Evolutionary conservation across 495 filamentous ascomycete genomes (phyloP), one percentile per base, ranked within the genome.

Genomic region (Aspergillus sclerotioniger): DNA sequence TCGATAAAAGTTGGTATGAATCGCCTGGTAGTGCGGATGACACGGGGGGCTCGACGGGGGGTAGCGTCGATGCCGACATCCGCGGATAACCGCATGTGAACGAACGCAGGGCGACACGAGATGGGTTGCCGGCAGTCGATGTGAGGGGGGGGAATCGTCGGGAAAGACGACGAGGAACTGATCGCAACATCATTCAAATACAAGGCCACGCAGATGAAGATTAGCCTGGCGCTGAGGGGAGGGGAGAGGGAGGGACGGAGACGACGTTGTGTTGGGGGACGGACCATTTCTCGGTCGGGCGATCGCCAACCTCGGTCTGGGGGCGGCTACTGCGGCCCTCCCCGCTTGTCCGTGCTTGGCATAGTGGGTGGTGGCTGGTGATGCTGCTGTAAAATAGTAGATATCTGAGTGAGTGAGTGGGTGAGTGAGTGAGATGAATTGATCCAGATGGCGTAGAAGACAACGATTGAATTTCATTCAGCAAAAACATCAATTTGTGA

Each of bases 1-100:
- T 87, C 17, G 89, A 80, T 15, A 96, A 80, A 15, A 96, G 82
- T 66, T 96, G 92, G 75, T 88, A 96, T 25, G 86, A 79, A 67
- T 93, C 89, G 21, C 85, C 80, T 0, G 85, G 82, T 19, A 87
- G 75, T 28, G 77, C 66, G 5, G 82, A 76, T 13, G 88, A 84
- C 57, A 84, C 72, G 17, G 81, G 78, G 32, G 80, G 81, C n/a
- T 78, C 62, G 28, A 81, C 76, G 33, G 77, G 61, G 25, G 71
- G 62, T 17, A 63, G 62, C 54, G 59, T 47, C 29, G 66, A 63
- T 25, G 65, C 61, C 52, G 72, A 71, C 76, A 79, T 79, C 72
- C 74, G 76, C 63, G 71, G 60, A 67, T 73, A 78, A 61, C 66
- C 73, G 73, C 73, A 71, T 52, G 73, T 72, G 67, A 77, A 76